Percentiles rank a stretch among this genome's conserved stretches.
These are phyloP conservation scores for Mikania micrantha DNA, from an alignment of 129 eudicot species.

Conservation along the genomic window DNA sequence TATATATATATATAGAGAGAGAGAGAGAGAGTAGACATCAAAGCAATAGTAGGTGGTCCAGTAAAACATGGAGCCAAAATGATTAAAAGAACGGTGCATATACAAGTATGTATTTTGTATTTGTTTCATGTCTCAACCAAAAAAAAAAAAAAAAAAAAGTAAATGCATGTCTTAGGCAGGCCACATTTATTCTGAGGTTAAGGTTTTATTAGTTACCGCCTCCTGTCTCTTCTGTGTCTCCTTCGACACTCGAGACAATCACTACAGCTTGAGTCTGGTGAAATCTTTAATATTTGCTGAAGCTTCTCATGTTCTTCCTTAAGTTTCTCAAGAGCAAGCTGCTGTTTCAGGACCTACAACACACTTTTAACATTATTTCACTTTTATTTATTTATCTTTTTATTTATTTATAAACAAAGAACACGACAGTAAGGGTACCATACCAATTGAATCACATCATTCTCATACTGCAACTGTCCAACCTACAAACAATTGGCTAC, in stretches of 20 bases:
- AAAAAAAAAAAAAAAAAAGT: not conserved
- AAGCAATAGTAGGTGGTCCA: not conserved
- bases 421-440: not conserved
- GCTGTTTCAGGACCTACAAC: conserved; percentile 82
- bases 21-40: not conserved
- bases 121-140: not conserved
- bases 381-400: too few relatives aligned
- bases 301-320: conserved; percentile 78
- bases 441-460: conserved; percentile 77
- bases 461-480: conserved; percentile 45
- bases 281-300: conserved; percentile 53
- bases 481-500: too few relatives aligned
- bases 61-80: not conserved
- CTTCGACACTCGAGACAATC: conserved; percentile 91
- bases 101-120: not conserved
- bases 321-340: conserved; percentile 71
- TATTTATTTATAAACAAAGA: not conserved
- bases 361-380: too few relatives aligned
- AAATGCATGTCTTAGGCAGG: too few relatives aligned
- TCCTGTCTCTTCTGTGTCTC: conserved; percentile 42
- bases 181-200: too few relatives aligned
- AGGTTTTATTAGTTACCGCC: conserved; percentile 12
- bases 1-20: too few relatives aligned
- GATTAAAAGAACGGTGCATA: not conserved
- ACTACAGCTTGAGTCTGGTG: conserved; percentile 45